Evolutionary conservation across 1,284 basidiomycete species (phyloP).

Genomic region (Apiotrichum gracile): DNA sequence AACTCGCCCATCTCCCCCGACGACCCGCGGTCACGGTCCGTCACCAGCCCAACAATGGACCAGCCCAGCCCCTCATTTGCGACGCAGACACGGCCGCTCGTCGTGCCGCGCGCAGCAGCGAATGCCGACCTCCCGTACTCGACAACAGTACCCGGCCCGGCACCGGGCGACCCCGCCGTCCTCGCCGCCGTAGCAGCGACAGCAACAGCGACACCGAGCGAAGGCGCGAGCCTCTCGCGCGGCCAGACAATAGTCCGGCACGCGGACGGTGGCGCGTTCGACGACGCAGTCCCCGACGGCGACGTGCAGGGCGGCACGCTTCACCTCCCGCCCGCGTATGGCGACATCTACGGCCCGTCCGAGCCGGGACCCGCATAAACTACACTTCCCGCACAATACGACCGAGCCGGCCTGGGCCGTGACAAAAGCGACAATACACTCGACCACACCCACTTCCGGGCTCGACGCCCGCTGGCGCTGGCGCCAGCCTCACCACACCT

Average conservation of each 20-base stretch:
- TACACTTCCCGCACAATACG: no score
- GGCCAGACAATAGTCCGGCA: constrained; percentile 15
- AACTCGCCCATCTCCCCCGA: neutral
- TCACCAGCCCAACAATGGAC: neutral
- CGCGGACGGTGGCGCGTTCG: constrained; percentile 15
- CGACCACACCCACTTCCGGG: no score
- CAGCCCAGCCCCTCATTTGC: neutral
- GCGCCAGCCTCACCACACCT: no score
- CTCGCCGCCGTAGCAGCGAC: neutral
- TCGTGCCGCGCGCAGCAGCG: neutral
- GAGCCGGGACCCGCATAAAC: no score
- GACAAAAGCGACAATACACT: no score
- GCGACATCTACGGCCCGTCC: constrained; percentile 17
- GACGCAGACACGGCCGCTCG: neutral
- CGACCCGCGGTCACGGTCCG: neutral
- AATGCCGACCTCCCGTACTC: neutral
- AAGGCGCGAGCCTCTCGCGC: neutral
- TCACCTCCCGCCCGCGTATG: constrained; percentile 18
- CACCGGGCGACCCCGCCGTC: neutral
- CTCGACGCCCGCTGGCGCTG: no score
- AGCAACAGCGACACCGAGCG: neutral
- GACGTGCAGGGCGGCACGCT: constrained; percentile 4
- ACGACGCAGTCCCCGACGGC: constrained; percentile 5
- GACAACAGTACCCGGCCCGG: neutral
- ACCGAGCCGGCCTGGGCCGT: no score